Percentiles rank a stretch among this genome's conserved stretches.
Conservation (phyloP, 176 grass and related monocot species). For the Hyparrhenia diplandra region DNA sequence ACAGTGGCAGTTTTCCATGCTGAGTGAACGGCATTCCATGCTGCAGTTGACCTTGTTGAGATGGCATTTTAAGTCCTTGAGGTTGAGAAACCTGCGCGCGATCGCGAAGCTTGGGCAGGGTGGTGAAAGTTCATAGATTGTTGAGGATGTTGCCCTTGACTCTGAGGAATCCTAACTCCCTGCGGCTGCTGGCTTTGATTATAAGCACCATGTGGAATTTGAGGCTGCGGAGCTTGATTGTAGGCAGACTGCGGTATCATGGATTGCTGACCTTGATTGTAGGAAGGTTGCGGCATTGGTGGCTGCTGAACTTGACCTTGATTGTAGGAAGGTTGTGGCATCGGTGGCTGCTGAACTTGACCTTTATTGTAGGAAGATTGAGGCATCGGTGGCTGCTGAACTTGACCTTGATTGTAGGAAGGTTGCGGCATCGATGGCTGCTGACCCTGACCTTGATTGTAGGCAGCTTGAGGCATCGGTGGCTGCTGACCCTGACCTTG, state of each 20-base stretch:
- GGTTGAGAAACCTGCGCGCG: conserved; percentile 32
- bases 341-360: conserved; percentile 25
- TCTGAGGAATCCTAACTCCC: conserved; percentile 37
- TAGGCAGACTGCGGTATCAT: conserved; percentile 23
- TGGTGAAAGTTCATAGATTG: conserved; percentile 40
- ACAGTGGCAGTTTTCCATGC: conserved; percentile 40
- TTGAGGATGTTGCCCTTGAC: conserved; percentile 45
- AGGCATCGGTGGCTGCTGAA: conserved; percentile 17
- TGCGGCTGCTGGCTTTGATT: conserved; percentile 50
- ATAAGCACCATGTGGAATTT: conserved; percentile 37
- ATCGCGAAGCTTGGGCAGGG: conserved; percentile 31
- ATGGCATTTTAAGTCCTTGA: conserved; percentile 41
- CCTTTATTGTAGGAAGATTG: conserved; percentile 21
- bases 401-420: conserved; percentile 29
- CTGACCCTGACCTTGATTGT: conserved; percentile 28
- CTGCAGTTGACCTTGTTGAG: conserved; percentile 46
- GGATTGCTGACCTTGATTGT: conserved; percentile 33
- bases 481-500: conserved; percentile 24
- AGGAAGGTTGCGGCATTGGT: neutral
- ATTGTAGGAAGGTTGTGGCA: conserved; percentile 24
- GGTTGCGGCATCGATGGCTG: conserved; percentile 28
- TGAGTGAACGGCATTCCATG: conserved; percentile 31
- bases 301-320: conserved; percentile 33
- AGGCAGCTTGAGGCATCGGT: conserved; percentile 17
- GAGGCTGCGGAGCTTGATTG: conserved; percentile 47